These are phyloP conservation scores for Chlorella variabilis DNA, from an alignment of 163 green algal genomes.

Conservation along the genomic window DNA sequence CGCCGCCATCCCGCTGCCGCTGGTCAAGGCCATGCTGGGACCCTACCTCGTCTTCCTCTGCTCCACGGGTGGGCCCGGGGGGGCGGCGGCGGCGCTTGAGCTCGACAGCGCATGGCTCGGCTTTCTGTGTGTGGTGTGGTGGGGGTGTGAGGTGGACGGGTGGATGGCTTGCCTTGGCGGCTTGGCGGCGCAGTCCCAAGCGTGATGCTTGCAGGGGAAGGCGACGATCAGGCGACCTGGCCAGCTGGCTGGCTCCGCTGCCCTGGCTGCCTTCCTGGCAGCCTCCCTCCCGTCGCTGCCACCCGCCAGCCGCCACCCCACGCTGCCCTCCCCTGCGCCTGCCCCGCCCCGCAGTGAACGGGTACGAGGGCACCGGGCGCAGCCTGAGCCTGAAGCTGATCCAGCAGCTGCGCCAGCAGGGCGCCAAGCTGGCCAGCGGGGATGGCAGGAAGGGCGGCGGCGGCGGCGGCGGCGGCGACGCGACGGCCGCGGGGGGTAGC, in stretches of 20 bases:
- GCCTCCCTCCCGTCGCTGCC: no score
- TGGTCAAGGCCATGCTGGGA: constrained; percentile 90
- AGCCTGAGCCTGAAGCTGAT: constrained; percentile 96
- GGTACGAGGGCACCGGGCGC: constrained; percentile 92
- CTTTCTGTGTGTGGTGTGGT: no score
- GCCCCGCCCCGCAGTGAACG: constrained; percentile 72
- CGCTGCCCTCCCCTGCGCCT: background rate
- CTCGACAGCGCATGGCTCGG: no score
- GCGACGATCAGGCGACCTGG: no score
- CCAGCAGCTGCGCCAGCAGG: constrained; percentile 84
- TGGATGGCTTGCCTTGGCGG: no score
- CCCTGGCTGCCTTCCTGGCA: no score
- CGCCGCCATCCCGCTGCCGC: constrained; percentile 86
- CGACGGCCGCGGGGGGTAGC: constrained; percentile 20
- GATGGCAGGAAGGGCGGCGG: constrained; percentile 11
- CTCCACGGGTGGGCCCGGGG: constrained; percentile 86
- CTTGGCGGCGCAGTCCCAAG: no score
- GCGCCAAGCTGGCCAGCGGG: constrained; percentile 57
- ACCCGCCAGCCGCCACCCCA: no score
- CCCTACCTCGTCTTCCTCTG: constrained; percentile 99
- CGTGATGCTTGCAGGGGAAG: no score
- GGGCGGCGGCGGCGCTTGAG: no score
- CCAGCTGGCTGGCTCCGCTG: no score
- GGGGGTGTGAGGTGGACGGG: no score
- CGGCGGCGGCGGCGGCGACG: constrained; percentile 24